These are phyloP conservation scores for Glebionis coronaria DNA, from an alignment of 129 eudicot species.

Conservation along the genomic window DNA sequence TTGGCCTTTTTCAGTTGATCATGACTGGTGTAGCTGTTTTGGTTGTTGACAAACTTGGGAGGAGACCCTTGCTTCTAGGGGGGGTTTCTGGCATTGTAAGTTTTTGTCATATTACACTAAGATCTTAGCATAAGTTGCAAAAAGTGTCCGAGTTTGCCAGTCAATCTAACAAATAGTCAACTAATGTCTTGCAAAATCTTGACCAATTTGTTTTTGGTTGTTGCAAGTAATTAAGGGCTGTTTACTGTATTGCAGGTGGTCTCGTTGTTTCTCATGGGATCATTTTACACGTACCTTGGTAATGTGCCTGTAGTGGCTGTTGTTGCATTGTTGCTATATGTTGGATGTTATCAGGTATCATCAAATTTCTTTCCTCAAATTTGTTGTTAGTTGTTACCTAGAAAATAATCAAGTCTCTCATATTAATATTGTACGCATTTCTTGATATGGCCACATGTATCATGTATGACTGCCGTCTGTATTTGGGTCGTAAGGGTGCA, in stretches of 20 bases:
- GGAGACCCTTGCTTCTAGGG: constrained; percentile 93
- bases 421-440: neutral
- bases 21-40: constrained; percentile 90
- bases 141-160: neutral
- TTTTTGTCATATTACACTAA: constrained; percentile 11
- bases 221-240: constrained; percentile 4
- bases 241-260: constrained; percentile 46
- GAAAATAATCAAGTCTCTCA: neutral
- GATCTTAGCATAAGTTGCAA: neutral
- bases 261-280: constrained; percentile 82
- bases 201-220: neutral
- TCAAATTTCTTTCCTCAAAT: neutral
- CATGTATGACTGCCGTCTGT: neutral
- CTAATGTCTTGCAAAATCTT: constrained; percentile 3
- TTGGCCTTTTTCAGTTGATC: constrained; percentile 45
- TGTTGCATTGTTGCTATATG: constrained; percentile 74
- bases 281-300: constrained; percentile 81
- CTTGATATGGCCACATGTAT: neutral
- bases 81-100: constrained; percentile 97
- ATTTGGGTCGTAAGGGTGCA: neutral
- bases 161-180: neutral
- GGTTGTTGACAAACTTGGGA: constrained; percentile 89
- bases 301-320: constrained; percentile 73
- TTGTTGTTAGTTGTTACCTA: neutral
- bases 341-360: constrained; percentile 96